A percentile compares a stretch with the other conserved stretches of the same genome.
These are phyloP conservation scores for Trichosporon ovoides DNA, from an alignment of 1,284 basidiomycete genomes.

Conservation along the genomic window DNA sequence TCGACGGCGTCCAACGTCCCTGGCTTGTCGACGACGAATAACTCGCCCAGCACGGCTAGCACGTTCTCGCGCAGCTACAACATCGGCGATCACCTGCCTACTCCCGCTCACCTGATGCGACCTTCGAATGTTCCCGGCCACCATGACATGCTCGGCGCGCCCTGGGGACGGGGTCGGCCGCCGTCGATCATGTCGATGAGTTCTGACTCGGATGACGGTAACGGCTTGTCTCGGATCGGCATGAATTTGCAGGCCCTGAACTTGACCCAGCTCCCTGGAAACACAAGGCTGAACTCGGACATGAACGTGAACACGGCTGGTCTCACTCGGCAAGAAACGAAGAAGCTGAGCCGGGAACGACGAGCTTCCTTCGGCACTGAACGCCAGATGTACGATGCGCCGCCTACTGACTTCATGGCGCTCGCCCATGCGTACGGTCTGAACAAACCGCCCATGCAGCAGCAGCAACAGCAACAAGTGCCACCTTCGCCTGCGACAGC, in stretches of 20 bases:
- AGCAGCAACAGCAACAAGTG: neutral
- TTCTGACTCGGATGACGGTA: neutral
- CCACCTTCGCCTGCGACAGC: neutral
- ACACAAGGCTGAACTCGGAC: neutral
- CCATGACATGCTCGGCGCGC: neutral
- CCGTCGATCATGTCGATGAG: neutral
- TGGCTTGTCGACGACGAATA: neutral
- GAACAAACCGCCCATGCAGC: neutral
- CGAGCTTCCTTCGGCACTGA: neutral
- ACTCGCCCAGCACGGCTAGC: neutral
- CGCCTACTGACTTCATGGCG: neutral
- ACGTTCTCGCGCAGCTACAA: neutral
- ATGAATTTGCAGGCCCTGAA: constrained; percentile 2
- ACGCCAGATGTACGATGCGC: neutral
- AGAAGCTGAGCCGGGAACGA: constrained; percentile 1
- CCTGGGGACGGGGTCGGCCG: neutral
- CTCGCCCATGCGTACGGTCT: neutral
- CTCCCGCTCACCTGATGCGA: neutral
- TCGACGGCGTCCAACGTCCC: neutral
- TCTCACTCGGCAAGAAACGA: neutral
- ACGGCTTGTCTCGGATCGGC: neutral
- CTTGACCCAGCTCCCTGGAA: neutral
- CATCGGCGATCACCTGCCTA: neutral
- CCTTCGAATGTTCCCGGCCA: neutral
- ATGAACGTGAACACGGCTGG: constrained; percentile 3